These are phyloP conservation scores for Nannochloropsis gaditana DNA, from an alignment of 108 stramenopile species.

Conservation along the genomic window DNA sequence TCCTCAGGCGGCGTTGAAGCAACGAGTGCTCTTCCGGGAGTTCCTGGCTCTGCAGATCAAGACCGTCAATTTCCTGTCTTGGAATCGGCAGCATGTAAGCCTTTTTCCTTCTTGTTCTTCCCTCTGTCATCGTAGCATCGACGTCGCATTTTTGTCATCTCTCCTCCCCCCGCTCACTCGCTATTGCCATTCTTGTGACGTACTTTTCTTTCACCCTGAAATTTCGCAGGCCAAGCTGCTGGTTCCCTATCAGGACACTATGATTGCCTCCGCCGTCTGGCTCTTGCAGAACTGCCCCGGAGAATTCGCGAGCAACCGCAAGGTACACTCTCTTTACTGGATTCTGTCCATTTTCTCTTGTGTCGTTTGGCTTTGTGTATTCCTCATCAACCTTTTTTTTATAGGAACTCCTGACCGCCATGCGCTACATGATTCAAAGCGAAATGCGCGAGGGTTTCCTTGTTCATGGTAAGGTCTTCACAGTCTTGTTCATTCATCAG, in stretches of 20 bases:
- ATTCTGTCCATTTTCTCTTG: background rate
- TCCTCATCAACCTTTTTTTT: slow-evolving; percentile 38
- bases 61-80: background rate
- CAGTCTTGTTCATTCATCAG: no score
- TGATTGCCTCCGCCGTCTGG: slow-evolving; percentile 15
- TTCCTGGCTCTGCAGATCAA: slow-evolving; percentile 2
- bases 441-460: slow-evolving; percentile 77
- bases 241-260: background rate
- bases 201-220: no score
- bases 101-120: background rate
- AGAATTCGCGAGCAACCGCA: slow-evolving; percentile 1
- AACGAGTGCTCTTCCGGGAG: background rate
- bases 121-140: background rate
- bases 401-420: slow-evolving; percentile 76
- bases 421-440: slow-evolving; percentile 80
- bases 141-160: background rate
- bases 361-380: background rate
- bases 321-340: background rate
- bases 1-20: background rate
- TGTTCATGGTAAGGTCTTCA: background rate
- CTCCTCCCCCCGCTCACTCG: background rate
- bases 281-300: background rate
- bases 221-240: background rate
- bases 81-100: slow-evolving; percentile 7
- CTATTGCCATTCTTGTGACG: no score